Conservation (phyloP, 176 grass and related monocot species). For the Chloris gayana region DNA sequence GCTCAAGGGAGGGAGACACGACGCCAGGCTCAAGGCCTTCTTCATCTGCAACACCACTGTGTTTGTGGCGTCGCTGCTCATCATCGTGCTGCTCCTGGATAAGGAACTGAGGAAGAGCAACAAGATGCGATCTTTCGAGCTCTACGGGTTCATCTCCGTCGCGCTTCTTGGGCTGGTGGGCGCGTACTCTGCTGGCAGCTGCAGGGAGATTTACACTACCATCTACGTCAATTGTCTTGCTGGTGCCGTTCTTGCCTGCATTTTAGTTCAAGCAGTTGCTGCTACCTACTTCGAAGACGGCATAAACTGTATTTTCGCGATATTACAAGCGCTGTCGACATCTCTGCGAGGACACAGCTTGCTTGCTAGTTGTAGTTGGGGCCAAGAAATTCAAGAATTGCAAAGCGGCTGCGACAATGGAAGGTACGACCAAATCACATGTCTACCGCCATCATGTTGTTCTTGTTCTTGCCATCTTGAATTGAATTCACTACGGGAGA, state of each 20-base stretch:
- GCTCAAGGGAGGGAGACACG: constrained; percentile 15
- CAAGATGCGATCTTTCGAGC: neutral
- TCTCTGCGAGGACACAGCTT: neutral
- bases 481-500: too few species aligned
- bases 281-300: neutral
- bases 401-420: neutral
- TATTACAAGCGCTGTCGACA: neutral
- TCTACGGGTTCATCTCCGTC: neutral
- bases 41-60: constrained; percentile 27
- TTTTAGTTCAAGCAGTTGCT: neutral
- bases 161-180: constrained; percentile 8
- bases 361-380: neutral
- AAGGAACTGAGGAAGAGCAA: neutral
- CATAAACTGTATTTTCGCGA: neutral
- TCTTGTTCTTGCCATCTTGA: neutral
- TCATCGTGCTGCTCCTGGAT: constrained; percentile 31
- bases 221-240: neutral
- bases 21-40: constrained; percentile 24
- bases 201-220: neutral
- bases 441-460: too few species aligned
- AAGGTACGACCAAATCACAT: neutral
- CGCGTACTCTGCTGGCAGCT: neutral
- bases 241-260: neutral
- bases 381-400: neutral
- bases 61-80: constrained; percentile 38